phyloP scores from a whole-genome alignment of 129 eudicot species.

The Artemisia annua region DNA sequence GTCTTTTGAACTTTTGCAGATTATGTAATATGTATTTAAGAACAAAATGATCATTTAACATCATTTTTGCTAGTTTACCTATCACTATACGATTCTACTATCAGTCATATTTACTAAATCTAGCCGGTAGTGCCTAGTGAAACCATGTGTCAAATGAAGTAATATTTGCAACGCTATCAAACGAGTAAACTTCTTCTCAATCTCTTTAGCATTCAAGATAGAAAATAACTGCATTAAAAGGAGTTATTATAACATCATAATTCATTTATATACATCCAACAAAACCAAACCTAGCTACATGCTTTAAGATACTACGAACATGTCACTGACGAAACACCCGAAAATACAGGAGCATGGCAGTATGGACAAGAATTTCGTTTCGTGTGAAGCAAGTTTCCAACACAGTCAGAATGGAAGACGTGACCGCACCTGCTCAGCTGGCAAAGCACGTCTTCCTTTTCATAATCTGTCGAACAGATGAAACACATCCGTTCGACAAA shows the following conservation, averaged over 20 bases:
- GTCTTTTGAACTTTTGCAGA: too few species aligned
- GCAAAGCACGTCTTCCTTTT: conserved; percentile 13
- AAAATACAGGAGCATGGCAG: conserved; percentile 16
- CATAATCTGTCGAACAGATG: conserved; percentile 23
- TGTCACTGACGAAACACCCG: not conserved
- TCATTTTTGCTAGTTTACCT: too few species aligned
- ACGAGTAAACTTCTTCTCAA: too few species aligned
- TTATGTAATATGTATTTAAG: too few species aligned
- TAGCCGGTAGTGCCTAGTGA: too few species aligned
- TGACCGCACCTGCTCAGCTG: conserved; percentile 31
- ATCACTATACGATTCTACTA: too few species aligned
- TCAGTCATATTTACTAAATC: too few species aligned
- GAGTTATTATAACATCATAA: not conserved
- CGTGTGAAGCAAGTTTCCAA: conserved; percentile 26
- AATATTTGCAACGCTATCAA: too few species aligned
- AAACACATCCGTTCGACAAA: conserved; percentile 27
- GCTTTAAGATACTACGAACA: not conserved
- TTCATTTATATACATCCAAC: not conserved
- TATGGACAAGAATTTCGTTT: conserved; percentile 21
- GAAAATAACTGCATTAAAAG: too few species aligned
- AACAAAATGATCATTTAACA: too few species aligned
- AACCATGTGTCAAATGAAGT: too few species aligned
- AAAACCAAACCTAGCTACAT: not conserved
- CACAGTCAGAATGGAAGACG: conserved; percentile 23
- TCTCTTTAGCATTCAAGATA: too few species aligned